A percentile compares a stretch with the other conserved stretches of the same genome.
Evolutionary conservation across 2,329 filamentous ascomycete species (phyloP).

Genomic region (Colletotrichum echinochloae): DNA sequence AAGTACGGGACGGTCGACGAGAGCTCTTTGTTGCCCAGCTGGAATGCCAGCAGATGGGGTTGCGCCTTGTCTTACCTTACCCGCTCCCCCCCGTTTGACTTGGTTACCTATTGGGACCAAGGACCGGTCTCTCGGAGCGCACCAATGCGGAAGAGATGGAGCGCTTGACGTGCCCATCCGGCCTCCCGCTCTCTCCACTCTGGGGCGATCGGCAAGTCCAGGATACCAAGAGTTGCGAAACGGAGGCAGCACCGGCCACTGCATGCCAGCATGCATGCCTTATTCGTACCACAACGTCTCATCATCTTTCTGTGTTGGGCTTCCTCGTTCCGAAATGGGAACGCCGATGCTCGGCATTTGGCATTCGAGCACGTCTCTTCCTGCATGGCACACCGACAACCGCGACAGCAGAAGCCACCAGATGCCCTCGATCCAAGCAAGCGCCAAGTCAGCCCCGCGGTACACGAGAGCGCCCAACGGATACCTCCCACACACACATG

Average conservation of each 20-base stretch:
- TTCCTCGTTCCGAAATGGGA: not conserved
- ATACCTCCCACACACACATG: not conserved
- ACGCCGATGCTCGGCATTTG: not conserved
- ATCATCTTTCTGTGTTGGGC: not conserved
- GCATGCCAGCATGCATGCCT: not conserved
- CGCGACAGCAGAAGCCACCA: not conserved
- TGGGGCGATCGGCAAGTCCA: constrained; percentile 12
- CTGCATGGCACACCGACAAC: not conserved
- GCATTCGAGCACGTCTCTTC: not conserved
- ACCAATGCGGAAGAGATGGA: constrained; percentile 15
- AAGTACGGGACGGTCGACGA: constrained; percentile 1
- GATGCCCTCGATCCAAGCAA: not conserved
- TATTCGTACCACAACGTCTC: not conserved
- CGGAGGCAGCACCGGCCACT: not conserved
- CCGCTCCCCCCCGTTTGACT: constrained; percentile 24
- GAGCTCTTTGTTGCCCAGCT: not conserved
- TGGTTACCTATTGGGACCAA: constrained; percentile 5
- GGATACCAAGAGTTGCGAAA: not conserved
- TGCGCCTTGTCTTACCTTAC: constrained; percentile 22
- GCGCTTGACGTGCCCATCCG: constrained; percentile 2
- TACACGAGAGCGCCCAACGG: not conserved
- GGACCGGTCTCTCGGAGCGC: constrained; percentile 27
- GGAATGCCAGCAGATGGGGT: not conserved
- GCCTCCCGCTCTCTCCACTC: constrained; percentile 25
- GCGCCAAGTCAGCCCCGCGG: constrained; percentile 4